Conservation (phyloP, 2,329 filamentous ascomycete species). For the Neonectria hederae region DNA sequence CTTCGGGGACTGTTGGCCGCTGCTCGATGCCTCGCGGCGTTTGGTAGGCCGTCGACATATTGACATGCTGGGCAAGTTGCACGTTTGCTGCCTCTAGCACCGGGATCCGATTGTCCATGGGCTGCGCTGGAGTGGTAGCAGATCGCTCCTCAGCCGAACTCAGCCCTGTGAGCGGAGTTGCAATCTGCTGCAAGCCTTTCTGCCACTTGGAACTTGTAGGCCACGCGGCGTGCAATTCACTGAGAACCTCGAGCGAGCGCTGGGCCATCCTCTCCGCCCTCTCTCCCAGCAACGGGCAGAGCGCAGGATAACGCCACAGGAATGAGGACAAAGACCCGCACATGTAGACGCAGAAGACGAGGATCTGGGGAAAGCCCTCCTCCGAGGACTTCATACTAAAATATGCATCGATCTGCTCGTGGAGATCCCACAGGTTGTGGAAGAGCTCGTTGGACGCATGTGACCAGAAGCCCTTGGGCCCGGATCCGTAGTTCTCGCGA, state of each 20-base stretch:
- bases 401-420: slow-evolving; percentile 50
- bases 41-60: background rate
- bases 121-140: background rate
- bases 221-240: slow-evolving; percentile 40
- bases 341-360: slow-evolving; percentile 53
- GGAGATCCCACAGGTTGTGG: slow-evolving; percentile 46
- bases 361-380: slow-evolving; percentile 48
- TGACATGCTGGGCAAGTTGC: background rate
- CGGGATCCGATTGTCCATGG: background rate
- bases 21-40: slow-evolving; percentile 3
- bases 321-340: slow-evolving; percentile 50
- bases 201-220: slow-evolving; percentile 37
- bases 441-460: slow-evolving; percentile 47
- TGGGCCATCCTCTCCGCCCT: slow-evolving; percentile 41
- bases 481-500: slow-evolving; percentile 18
- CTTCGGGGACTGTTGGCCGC: slow-evolving; percentile 7
- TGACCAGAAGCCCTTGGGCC: slow-evolving; percentile 41
- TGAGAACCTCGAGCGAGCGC: slow-evolving; percentile 37
- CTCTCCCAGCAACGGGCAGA: slow-evolving; percentile 40
- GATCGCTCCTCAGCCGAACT: slow-evolving; percentile 10
- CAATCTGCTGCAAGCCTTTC: slow-evolving; percentile 32
- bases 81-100: background rate
- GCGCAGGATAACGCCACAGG: slow-evolving; percentile 43
- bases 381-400: slow-evolving; percentile 40
- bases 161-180: slow-evolving; percentile 26